Evolutionary conservation across 768 basidiomycete genomes (phyloP).

Genomic region (Albatrellus ellisii): DNA sequence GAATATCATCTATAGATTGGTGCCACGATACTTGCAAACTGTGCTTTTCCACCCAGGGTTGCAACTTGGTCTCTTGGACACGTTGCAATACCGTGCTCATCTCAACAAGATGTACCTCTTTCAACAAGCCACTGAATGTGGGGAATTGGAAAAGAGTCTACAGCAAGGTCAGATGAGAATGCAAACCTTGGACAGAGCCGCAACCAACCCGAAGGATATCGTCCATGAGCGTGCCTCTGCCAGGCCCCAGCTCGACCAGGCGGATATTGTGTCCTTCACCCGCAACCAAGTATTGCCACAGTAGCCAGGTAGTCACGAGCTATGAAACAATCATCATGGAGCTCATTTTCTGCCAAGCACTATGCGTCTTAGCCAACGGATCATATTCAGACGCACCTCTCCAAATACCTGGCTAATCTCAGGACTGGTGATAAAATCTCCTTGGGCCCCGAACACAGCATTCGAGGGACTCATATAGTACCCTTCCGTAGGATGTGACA

Average conservation of each 20-base stretch:
- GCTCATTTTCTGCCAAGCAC: conserved; percentile 26
- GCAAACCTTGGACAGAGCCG: neutral
- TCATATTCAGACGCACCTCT: conserved; percentile 46
- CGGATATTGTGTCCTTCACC: conserved; percentile 40
- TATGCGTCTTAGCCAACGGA: too few relatives aligned
- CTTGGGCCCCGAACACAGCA: conserved; percentile 70
- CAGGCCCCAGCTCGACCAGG: conserved; percentile 87
- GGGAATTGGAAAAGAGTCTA: conserved; percentile 43
- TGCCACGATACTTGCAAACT: conserved; percentile 52
- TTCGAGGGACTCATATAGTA: conserved; percentile 77
- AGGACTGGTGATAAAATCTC: conserved; percentile 94
- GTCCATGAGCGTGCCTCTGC: conserved; percentile 81
- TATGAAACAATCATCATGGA: conserved; percentile 24
- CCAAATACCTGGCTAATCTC: conserved; percentile 96
- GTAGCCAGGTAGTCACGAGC: conserved; percentile 81
- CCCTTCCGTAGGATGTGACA: conserved; percentile 80
- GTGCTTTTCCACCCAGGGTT: conserved; percentile 15
- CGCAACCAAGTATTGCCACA: conserved; percentile 56
- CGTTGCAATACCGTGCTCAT: conserved; percentile 55
- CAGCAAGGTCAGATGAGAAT: neutral
- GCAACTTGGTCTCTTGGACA: conserved; percentile 45
- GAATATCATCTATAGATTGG: conserved; percentile 56
- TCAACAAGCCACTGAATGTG: conserved; percentile 20
- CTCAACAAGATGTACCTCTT: conserved; percentile 67
- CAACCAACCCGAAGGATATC: conserved; percentile 72